These are phyloP conservation scores for Nitzschia sp. DNA, from an alignment of 108 stramenopile species.

Conservation along the genomic window DNA sequence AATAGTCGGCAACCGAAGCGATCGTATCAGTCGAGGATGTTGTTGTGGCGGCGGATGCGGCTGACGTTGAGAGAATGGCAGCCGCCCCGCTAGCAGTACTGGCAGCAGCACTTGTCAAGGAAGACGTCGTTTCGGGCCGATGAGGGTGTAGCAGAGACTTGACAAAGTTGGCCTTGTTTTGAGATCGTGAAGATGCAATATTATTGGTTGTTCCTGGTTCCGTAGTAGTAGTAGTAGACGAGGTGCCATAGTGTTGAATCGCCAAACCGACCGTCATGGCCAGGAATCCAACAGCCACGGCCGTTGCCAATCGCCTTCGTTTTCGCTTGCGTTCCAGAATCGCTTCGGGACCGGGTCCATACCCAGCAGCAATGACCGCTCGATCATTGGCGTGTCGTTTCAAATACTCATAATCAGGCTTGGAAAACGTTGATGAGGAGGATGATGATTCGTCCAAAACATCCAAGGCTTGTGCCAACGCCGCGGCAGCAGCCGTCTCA, in stretches of 20 bases:
- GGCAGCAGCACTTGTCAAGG: not conserved
- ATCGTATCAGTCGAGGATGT: not conserved
- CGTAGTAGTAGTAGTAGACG: not conserved
- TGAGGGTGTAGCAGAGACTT: not conserved
- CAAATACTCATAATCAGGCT: constrained; percentile 17
- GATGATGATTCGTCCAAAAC: not conserved
- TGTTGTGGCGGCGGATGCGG: no score
- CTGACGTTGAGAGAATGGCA: no score
- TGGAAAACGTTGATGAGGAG: not conserved
- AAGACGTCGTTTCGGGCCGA: not conserved
- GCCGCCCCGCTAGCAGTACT: no score
- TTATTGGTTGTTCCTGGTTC: no score
- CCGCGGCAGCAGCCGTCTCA: no score
- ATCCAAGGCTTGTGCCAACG: not conserved
- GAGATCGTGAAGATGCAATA: no score
- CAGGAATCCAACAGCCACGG: constrained; percentile 38
- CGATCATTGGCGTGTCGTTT: constrained; percentile 16
- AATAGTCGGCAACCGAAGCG: not conserved
- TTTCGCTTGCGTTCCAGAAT: constrained; percentile 34
- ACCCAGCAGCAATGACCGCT: constrained; percentile 64
- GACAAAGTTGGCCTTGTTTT: not conserved
- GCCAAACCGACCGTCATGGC: constrained; percentile 18
- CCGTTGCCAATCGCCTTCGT: constrained; percentile 38
- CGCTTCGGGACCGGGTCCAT: constrained; percentile 45
- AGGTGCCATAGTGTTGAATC: constrained; percentile 6